Base-by-base conservation (phyloP, 1,284 basidiomycete species). In the Moniliella sp. region DNA sequence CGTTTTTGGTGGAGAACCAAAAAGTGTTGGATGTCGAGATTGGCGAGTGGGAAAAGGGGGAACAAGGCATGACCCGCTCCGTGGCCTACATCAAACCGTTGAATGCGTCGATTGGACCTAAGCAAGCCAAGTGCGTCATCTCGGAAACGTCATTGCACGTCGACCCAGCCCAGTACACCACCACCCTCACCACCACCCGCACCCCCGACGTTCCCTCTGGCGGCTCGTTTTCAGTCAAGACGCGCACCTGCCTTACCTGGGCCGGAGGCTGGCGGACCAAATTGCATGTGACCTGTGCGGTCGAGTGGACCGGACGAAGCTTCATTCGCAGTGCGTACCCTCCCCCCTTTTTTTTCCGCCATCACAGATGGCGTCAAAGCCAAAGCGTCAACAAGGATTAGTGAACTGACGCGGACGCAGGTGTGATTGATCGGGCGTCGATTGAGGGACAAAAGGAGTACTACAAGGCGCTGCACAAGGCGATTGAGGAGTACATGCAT, bases 321-420 rank as follows among this genome's bases (percentile, higher is more conserved):
- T 93, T 93, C 65, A 80, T 97, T 61, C 88, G 81, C 63, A 76
- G n/a, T n/a, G n/a, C n/a, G n/a, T n/a, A n/a, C n/a, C n/a, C n/a
- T n/a, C n/a, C n/a, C n/a, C n/a, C n/a, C n/a, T 62, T 4, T 1
- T 14, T 3, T 2, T 15, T 26, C 19, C 29, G 34, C 33, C 9
- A 10, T 21, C 7, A 13, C n/a, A 3, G 7, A 18, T 13, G 12
- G 10, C 2, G 14, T 4, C 5, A 18, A 21, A 5, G 8, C 1
- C 8, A n/a, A n/a, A 18, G 5, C 1, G 32, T 17, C 19, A 28
- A n/a, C n/a, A n/a, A n/a, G n/a, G n/a, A n/a, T 13, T 18, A 29
- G 18, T 13, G 13, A 26, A 30, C 31, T 4, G 31, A 28, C 8
- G 9, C 17, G 15, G n/a, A n/a, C 10, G 5, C 29, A 50, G 83